These are phyloP conservation scores for Hansenula lynferdii DNA, from an alignment of 1,139 yeast genomes.

Conservation along the genomic window DNA sequence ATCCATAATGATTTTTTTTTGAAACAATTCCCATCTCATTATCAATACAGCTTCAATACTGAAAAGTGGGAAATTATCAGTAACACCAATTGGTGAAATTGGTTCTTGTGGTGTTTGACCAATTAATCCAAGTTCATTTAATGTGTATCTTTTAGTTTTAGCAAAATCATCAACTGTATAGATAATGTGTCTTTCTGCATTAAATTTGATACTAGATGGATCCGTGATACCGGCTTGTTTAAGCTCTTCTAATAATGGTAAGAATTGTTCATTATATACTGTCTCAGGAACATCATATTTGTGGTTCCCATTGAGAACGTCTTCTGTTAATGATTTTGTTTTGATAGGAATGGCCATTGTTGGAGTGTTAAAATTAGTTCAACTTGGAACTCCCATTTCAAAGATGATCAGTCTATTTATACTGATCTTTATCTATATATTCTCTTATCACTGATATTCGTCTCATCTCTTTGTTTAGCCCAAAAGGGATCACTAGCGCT, in stretches of 20 bases:
- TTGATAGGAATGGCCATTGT: too few species aligned
- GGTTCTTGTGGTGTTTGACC: constrained; percentile 16
- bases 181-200: constrained; percentile 37
- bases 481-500: too few species aligned
- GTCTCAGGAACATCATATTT: background rate
- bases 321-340: too few species aligned
- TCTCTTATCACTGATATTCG: too few species aligned
- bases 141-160: constrained; percentile 37
- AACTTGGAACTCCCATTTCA: too few species aligned
- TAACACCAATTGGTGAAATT: constrained; percentile 46
- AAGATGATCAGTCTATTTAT: too few species aligned
- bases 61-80: constrained; percentile 53
- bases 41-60: constrained; percentile 51
- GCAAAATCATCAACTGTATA: constrained; percentile 29
- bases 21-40: constrained; percentile 47
- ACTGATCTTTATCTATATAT: too few species aligned
- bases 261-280: background rate
- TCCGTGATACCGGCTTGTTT: background rate
- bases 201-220: constrained; percentile 25
- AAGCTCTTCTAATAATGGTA: background rate
- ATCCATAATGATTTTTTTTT: constrained; percentile 37
- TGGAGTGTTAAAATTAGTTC: too few species aligned
- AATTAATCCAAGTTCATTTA: constrained; percentile 38
- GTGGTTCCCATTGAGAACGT: background rate
- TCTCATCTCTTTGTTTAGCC: too few species aligned